These are phyloP conservation scores for Haematococcus sp. DNA, from an alignment of 139 green algal genomes.

Conservation along the genomic window DNA sequence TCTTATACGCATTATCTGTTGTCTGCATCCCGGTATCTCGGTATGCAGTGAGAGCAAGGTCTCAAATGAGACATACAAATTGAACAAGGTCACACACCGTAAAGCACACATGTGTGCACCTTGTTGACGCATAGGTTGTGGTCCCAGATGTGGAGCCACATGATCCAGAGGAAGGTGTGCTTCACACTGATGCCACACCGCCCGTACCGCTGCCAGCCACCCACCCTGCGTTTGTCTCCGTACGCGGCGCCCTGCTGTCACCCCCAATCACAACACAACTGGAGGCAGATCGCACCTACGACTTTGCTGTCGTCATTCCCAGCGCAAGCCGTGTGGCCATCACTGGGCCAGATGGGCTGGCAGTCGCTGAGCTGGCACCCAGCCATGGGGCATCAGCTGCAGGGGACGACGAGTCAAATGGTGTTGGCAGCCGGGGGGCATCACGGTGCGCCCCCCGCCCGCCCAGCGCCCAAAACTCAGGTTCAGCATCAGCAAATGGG, in stretches of 20 bases:
- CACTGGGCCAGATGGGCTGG: background rate
- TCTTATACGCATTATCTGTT: no score
- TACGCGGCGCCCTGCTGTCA: constrained; percentile 30
- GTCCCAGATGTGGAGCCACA: constrained; percentile 29
- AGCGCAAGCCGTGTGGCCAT: constrained; percentile 21
- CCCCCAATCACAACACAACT: constrained; percentile 24
- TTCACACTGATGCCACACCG: constrained; percentile 18
- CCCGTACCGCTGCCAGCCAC: constrained; percentile 19
- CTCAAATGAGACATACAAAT: no score
- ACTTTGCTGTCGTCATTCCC: constrained; percentile 38
- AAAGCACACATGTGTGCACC: no score
- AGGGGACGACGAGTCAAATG: no score
- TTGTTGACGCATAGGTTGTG: constrained; percentile 31
- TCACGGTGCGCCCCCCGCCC: background rate
- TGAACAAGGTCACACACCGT: no score
- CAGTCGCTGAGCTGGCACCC: background rate
- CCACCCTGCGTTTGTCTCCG: constrained; percentile 11
- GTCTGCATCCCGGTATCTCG: no score
- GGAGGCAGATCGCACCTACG: constrained; percentile 43
- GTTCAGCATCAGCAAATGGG: no score
- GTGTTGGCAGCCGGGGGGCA: background rate
- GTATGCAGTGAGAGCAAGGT: no score
- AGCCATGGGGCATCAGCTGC: no score
- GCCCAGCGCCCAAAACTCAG: no score
- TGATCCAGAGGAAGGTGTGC: constrained; percentile 35